A percentile compares a stretch with the other conserved stretches of the same genome.
phyloP scores from a whole-genome alignment of 1,284 basidiomycete genomes.

The Fomes fomentarius region DNA sequence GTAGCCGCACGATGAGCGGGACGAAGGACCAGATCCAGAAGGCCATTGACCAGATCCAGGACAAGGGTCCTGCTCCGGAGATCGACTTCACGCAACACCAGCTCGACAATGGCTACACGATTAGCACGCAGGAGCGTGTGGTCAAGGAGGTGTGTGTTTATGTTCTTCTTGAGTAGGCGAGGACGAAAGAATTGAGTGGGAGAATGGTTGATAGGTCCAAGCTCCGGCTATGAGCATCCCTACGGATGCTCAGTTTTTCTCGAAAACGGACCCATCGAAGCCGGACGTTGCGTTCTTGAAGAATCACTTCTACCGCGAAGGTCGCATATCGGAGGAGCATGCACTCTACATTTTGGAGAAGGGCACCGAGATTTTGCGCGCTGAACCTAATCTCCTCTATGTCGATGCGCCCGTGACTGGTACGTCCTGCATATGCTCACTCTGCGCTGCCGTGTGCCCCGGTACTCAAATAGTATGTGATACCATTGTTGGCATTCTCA shows the following conservation, averaged over 20 bases:
- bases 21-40: conserved; percentile 63
- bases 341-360: conserved; percentile 87
- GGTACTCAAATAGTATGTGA: no score
- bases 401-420: conserved; percentile 96
- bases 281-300: conserved; percentile 98
- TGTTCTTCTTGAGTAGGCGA: not conserved
- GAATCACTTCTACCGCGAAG: conserved; percentile 99
- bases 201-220: conserved; percentile 68
- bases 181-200: not conserved
- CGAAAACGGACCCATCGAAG: conserved; percentile 80
- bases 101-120: conserved; percentile 85
- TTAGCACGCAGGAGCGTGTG: conserved; percentile 86
- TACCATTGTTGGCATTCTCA: no score
- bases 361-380: conserved; percentile 73
- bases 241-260: conserved; percentile 93
- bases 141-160: conserved; percentile 71
- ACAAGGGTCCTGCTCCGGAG: conserved; percentile 63
- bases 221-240: conserved; percentile 93
- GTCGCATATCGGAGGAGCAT: conserved; percentile 88
- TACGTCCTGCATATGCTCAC: conserved; percentile 36
- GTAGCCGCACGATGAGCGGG: conserved; percentile 31
- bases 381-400: conserved; percentile 85
- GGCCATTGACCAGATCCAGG: conserved; percentile 76
- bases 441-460: not conserved
- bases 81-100: conserved; percentile 90